phyloP scores from a whole-genome alignment of 371 early-diverging fungal genomes.

The Mortierella sp. region DNA sequence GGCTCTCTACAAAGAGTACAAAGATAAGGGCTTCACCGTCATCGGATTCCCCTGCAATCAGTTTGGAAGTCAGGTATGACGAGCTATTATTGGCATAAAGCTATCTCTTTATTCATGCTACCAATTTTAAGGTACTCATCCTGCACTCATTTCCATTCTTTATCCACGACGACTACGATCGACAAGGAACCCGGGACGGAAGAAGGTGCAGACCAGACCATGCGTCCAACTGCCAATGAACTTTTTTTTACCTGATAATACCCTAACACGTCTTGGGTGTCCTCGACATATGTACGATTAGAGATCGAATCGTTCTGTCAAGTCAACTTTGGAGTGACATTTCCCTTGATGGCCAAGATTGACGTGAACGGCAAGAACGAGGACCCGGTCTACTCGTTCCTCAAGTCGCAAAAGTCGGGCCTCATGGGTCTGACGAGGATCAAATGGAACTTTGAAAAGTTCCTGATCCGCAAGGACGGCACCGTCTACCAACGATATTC shows the following conservation, averaged over 20 bases:
- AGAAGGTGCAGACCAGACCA: slow-evolving; percentile 60
- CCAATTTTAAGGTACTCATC: background rate
- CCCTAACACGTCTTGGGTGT: background rate
- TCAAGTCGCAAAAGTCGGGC: slow-evolving; percentile 76
- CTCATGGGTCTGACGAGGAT: slow-evolving; percentile 70
- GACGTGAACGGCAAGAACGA: slow-evolving; percentile 88
- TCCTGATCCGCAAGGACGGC: slow-evolving; percentile 80
- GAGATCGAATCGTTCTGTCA: slow-evolving; percentile 80
- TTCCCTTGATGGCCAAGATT: slow-evolving; percentile 89
- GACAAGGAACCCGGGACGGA: slow-evolving; percentile 68
- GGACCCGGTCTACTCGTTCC: slow-evolving; percentile 79
- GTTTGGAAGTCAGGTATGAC: slow-evolving; percentile 85
- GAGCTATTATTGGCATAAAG: background rate
- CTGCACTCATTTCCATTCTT: background rate
- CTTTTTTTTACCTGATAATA: background rate
- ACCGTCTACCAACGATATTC: slow-evolving; percentile 74
- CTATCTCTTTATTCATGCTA: background rate
- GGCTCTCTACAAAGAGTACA: slow-evolving; percentile 83
- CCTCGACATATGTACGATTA: background rate
- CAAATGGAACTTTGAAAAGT: slow-evolving; percentile 90
- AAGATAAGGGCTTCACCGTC: slow-evolving; percentile 80
- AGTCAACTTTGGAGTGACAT: slow-evolving; percentile 78
- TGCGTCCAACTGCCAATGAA: too few relatives aligned
- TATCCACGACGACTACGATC: background rate
- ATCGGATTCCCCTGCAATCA: slow-evolving; percentile 94